Base-by-base conservation (phyloP, 2,329 filamentous ascomycete species). In the Xylaria sp. region DNA sequence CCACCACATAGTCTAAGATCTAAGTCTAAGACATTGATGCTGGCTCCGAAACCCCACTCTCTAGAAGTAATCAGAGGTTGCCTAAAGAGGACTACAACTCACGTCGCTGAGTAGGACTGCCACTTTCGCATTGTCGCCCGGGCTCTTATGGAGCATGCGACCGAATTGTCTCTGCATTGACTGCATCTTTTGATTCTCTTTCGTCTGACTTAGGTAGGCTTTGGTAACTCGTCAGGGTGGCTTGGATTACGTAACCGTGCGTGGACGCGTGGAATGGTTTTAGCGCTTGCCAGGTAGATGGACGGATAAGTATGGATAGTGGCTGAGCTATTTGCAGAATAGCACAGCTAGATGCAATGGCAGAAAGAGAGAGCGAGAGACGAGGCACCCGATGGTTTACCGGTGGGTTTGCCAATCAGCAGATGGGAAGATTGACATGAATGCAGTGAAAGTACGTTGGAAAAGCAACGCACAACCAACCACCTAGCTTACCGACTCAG, bases 41-140 rank as follows among this genome's bases (percentile, higher is more conserved):
- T 19, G 21, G 17, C 51, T 47, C 24, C 19, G n/a, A 57, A 39
- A 2, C 24, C 24, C 1, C 11, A 42, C 45, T n/a, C 21, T 36
- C 51, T 42, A 8, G 21, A 19, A 42, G 45, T 8, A 36, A 48
- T 24, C 0, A 24, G 17, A 57, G 32, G 3, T 32, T 9, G 3
- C 34, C 34, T 8, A 36, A 36, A 36, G 36, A 58, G 50, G 42
- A 54, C 30, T 12, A 19, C 48, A 24, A 68, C 68, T 63, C 53
- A 70, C 68, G 76, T 96, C 93, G 74, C 88, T 90, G 65, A 97
- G 82, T 62, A 96, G 84, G 53, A 90, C 86, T 11, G 90, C 89
- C 54, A 95, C 89, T 76, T 93, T 91, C 72, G 90, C 90, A 77
- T 93, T 91, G 79, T 96, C 91, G 65, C 90, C 92, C 27, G 90